Evolutionary conservation across 2,329 filamentous ascomycete genomes (phyloP), one percentile per base, ranked within the genome.

Genomic region (Fusarium praegraminearum): DNA sequence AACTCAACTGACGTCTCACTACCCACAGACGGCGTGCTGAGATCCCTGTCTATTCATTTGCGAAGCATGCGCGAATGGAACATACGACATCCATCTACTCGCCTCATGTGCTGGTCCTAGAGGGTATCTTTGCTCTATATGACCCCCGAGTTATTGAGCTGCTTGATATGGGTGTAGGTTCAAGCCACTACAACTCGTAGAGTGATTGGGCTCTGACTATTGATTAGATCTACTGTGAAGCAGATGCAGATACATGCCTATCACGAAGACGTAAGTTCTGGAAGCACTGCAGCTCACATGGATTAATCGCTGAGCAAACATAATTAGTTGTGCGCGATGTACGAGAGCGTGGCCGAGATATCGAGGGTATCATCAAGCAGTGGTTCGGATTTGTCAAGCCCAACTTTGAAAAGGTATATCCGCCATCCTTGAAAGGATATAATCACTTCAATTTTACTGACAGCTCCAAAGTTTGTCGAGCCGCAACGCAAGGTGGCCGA

Each of bases 321-420:
- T 38, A 24, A 36, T 2, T 66, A 94, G 91, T 97, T 71, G 83
- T 93, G 38, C 91, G 96, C 76, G 96, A 99, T 80, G 93, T 98
- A 24, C 89, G 89, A 73, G 93, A 97, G 75, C 90, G 96, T 75
- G 95, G 93, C 5, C 88, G 96, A 76, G 95, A 97, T 76, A 92
- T 98, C 59, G 92, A 98, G 77, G 96, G 96, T 41, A 95, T 94
- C 76, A 94, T 99, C 79, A 98, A 98, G 80, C 96, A 99, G 79
- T 99, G 96, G 96, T 98, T 98, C 78, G 84, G 83, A 13, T 99
- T 92, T 77, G 96, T 99, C 44, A 99, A 99, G 80, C 96, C 96
- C 5, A 98, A 98, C 76, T 98, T 97, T 75, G 92, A 95, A 79
- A 93, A 91, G 80, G 86, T 86, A 76, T 57, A 75, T 22, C 4